Percentiles rank a stretch among this genome's conserved stretches.
Evolutionary conservation across 129 eudicot genomes (phyloP).

Genomic region (Sambucus nigra): DNA sequence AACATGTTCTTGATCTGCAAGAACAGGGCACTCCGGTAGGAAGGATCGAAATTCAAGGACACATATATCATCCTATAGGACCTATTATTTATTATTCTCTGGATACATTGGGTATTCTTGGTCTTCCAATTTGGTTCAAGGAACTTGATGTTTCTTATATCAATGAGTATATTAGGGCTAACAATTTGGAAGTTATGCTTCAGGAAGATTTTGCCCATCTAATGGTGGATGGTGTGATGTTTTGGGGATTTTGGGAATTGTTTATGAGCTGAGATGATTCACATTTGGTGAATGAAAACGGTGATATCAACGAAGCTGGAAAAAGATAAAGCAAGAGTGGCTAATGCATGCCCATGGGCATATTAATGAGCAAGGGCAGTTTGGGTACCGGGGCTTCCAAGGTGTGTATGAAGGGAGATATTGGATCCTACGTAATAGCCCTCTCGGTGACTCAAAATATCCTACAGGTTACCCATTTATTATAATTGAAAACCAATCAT

Average conservation of each 20-base stretch:
- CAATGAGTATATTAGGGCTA: slow-evolving; percentile 69
- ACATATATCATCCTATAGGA: slow-evolving; percentile 73
- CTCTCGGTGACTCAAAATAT: no score
- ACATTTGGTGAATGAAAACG: slow-evolving; percentile 79
- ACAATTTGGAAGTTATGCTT: slow-evolving; percentile 86
- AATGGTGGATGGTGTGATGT: slow-evolving; percentile 81
- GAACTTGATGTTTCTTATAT: slow-evolving; percentile 78
- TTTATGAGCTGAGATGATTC: slow-evolving; percentile 81
- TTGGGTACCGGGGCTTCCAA: slow-evolving; percentile 64
- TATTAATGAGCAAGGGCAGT: slow-evolving; percentile 46
- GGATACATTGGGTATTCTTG: slow-evolving; percentile 56
- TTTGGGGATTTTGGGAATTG: slow-evolving; percentile 98
- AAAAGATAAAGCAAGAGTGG: slow-evolving; percentile 76
- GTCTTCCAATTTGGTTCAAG: slow-evolving; percentile 91
- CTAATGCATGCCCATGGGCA: slow-evolving; percentile 56
- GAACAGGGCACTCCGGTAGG: slow-evolving; percentile 88
- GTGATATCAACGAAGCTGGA: slow-evolving; percentile 81
- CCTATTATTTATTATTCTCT: slow-evolving; percentile 65
- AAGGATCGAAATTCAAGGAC: slow-evolving; percentile 88
- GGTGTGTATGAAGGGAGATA: slow-evolving; percentile 70
- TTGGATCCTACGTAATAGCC: no score
- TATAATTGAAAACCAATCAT: no score
- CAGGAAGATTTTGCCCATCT: slow-evolving; percentile 88
- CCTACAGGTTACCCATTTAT: no score
- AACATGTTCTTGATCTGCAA: slow-evolving; percentile 59